phyloP scores from a whole-genome alignment of 257 asterid species.

The Solanum corneliomulleri region DNA sequence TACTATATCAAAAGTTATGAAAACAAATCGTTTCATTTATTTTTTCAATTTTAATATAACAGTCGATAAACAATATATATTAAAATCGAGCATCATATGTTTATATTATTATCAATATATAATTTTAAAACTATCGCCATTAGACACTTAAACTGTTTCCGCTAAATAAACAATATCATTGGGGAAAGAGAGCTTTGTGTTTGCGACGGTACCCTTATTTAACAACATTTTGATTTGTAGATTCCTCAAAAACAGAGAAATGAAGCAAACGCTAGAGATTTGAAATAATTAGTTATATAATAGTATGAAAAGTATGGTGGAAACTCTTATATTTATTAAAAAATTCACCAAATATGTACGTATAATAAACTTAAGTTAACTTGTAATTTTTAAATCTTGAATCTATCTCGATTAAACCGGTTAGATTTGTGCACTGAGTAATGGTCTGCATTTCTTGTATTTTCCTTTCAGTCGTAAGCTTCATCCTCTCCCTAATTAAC shows the following conservation, averaged over 20 bases:
- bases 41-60: background rate
- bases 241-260: background rate
- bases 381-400: background rate
- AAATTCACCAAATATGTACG: background rate
- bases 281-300: background rate
- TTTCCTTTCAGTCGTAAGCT: constrained; percentile 11
- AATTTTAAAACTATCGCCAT: background rate
- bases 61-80: background rate
- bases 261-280: background rate
- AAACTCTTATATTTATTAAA: background rate
- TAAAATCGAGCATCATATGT: background rate
- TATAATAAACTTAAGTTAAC: background rate
- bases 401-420: background rate
- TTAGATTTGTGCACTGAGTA: background rate
- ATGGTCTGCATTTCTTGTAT: background rate
- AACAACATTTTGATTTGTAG: background rate
- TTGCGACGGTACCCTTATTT: background rate
- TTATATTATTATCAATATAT: background rate
- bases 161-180: background rate
- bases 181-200: background rate
- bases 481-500: constrained; percentile 35
- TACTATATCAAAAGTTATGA: background rate
- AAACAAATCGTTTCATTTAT: background rate
- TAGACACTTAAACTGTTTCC: background rate
- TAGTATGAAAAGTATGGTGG: background rate